Evolutionary conservation across 352 stramenopile genomes (phyloP).

Genomic region (Pelagophyceae sp.): DNA sequence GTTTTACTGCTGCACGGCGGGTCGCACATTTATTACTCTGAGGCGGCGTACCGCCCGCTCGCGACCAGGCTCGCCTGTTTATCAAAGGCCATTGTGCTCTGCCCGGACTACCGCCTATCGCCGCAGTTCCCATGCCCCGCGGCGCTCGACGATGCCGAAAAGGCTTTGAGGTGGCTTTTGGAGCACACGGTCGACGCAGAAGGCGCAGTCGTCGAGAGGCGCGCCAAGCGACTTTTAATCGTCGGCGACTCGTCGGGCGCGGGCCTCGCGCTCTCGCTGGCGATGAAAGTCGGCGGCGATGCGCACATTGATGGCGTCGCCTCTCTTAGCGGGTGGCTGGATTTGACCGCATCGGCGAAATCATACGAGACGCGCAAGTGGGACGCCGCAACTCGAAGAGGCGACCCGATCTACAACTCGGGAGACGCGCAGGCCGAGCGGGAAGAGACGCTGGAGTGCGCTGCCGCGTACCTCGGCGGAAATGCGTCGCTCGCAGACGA

Average conservation of each 20-base stretch:
- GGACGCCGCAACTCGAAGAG: background rate
- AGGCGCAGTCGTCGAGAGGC: background rate
- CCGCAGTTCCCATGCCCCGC: background rate
- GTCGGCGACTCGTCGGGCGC: background rate
- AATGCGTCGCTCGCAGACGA: background rate
- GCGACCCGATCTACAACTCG: conserved; percentile 6
- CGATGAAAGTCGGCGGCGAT: background rate
- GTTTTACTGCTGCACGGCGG: background rate
- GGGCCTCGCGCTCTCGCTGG: background rate
- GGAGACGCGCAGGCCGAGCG: background rate
- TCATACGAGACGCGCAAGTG: background rate
- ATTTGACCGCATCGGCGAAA: background rate
- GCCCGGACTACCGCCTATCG: background rate
- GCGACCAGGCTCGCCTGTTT: background rate
- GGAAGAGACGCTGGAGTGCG: background rate
- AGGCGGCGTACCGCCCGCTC: background rate
- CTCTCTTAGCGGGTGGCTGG: background rate
- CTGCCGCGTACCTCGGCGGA: background rate
- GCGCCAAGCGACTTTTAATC: background rate
- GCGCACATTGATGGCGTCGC: background rate
- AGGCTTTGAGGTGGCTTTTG: background rate
- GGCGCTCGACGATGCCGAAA: background rate
- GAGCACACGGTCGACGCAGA: background rate
- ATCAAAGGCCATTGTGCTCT: background rate
- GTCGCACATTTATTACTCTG: background rate